Evolutionary conservation across 768 basidiomycete species (phyloP).

Genomic region (Boletales sp.): DNA sequence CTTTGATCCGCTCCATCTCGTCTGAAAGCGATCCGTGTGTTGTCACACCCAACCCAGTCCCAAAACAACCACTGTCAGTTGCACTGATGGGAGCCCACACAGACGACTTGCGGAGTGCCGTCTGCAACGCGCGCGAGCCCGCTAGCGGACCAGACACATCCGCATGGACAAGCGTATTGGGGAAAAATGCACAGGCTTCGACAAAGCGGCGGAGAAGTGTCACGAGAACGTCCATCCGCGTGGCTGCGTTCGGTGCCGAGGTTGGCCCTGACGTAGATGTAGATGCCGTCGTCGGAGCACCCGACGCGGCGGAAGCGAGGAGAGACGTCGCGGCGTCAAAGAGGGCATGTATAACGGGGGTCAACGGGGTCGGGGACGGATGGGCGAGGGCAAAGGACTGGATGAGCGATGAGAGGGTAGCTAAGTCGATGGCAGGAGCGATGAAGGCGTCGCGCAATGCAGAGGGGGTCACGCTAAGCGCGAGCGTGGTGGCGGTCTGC

Average conservation of each 20-base stretch:
- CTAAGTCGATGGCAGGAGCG: conserved; percentile 40
- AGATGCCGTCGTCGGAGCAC: conserved; percentile 32
- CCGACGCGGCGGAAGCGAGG: conserved; percentile 5
- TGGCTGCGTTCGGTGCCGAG: conserved; percentile 21
- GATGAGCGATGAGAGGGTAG: conserved; percentile 52
- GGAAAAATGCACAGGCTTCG: conserved; percentile 51
- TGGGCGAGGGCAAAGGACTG: conserved; percentile 46
- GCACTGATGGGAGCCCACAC: conserved; percentile 43
- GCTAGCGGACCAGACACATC: conserved; percentile 53
- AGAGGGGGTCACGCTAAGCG: conserved; percentile 27
- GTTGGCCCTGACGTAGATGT: conserved; percentile 33
- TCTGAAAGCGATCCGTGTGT: conserved; percentile 42
- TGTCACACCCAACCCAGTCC: not conserved
- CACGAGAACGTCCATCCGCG: conserved; percentile 9
- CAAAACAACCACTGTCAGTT: not conserved
- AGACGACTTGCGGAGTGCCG: conserved; percentile 53
- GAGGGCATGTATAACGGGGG: conserved; percentile 47
- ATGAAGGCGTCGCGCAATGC: conserved; percentile 31
- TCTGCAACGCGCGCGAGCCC: conserved; percentile 55
- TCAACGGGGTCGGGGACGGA: conserved; percentile 48
- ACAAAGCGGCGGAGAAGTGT: conserved; percentile 44
- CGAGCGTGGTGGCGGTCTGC: conserved; percentile 7
- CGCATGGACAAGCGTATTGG: conserved; percentile 47
- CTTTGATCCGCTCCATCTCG: conserved; percentile 61
- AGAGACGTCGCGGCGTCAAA: conserved; percentile 47